Conservation (phyloP, 345 rosid genomes). For the Eucalyptus coolabah region DNA sequence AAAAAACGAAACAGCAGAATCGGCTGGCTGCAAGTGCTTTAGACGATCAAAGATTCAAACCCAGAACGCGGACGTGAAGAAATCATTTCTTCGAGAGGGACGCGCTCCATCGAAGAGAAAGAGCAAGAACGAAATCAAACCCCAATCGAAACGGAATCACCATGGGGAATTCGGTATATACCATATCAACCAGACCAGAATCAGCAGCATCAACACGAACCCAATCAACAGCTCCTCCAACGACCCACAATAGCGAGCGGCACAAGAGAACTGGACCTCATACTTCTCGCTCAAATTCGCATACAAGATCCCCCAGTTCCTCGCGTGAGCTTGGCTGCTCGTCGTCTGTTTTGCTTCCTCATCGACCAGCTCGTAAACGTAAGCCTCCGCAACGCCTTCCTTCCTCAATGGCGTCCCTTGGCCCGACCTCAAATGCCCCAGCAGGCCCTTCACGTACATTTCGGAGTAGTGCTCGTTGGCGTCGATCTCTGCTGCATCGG, state of each 20-base stretch:
- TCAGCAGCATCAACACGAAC: background rate
- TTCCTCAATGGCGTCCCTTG: slow-evolving; percentile 73
- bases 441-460: slow-evolving; percentile 56
- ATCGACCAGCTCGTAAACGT: slow-evolving; percentile 64
- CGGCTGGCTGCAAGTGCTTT: background rate
- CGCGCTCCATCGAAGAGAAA: background rate
- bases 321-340: background rate
- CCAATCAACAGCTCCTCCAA: background rate
- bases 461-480: slow-evolving; percentile 53
- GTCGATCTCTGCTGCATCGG: slow-evolving; percentile 47
- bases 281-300: slow-evolving; percentile 63
- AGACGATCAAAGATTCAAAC: background rate
- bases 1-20: background rate
- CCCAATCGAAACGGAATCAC: background rate
- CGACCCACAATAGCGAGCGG: background rate
- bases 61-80: background rate
- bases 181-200: background rate
- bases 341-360: slow-evolving; percentile 18
- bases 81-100: background rate
- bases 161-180: background rate
- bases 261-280: slow-evolving; percentile 32
- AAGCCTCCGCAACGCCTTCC: slow-evolving; percentile 62
- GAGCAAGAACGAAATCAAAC: background rate
- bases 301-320: slow-evolving; percentile 67
- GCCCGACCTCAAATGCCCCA: slow-evolving; percentile 54